Evolutionary conservation across 2,329 filamentous ascomycete species (phyloP).

Genomic region (Pseudohalonectria lignicola): DNA sequence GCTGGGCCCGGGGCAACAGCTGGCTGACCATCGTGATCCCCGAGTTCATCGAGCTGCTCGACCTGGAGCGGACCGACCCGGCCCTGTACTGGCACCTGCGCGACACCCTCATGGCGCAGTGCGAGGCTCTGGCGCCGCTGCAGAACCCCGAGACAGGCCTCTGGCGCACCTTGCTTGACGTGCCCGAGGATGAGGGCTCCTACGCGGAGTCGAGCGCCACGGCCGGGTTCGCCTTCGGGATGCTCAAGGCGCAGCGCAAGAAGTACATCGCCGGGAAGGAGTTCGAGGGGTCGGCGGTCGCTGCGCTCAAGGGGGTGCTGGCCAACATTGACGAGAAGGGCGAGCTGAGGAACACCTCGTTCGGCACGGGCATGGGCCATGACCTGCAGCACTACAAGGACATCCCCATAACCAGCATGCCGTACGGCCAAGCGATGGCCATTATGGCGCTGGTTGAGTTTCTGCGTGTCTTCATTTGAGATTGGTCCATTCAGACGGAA

Average conservation of each 20-base stretch:
- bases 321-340: constrained; percentile 54
- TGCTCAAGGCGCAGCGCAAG: constrained; percentile 62
- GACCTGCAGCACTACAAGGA: constrained; percentile 67
- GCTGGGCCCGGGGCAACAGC: constrained; percentile 52
- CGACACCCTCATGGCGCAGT: constrained; percentile 58
- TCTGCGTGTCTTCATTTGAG: constrained; percentile 41
- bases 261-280: constrained; percentile 50
- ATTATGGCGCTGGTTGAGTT: constrained; percentile 74
- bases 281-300: constrained; percentile 50
- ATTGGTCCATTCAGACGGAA: too few relatives aligned
- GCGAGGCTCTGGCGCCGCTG: constrained; percentile 47
- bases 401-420: constrained; percentile 69
- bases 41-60: constrained; percentile 65
- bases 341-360: constrained; percentile 64
- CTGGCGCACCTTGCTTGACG: constrained; percentile 66
- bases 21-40: constrained; percentile 81
- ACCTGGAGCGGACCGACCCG: constrained; percentile 47
- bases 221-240: constrained; percentile 71
- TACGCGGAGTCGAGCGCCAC: constrained; percentile 71
- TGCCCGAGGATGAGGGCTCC: constrained; percentile 53
- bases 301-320: constrained; percentile 56
- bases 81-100: constrained; percentile 48
- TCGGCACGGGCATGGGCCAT: constrained; percentile 69
- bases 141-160: constrained; percentile 49
- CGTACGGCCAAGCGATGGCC: constrained; percentile 76